Evolutionary conservation across 768 basidiomycete genomes (phyloP).

Genomic region (Chalciporus chontae): DNA sequence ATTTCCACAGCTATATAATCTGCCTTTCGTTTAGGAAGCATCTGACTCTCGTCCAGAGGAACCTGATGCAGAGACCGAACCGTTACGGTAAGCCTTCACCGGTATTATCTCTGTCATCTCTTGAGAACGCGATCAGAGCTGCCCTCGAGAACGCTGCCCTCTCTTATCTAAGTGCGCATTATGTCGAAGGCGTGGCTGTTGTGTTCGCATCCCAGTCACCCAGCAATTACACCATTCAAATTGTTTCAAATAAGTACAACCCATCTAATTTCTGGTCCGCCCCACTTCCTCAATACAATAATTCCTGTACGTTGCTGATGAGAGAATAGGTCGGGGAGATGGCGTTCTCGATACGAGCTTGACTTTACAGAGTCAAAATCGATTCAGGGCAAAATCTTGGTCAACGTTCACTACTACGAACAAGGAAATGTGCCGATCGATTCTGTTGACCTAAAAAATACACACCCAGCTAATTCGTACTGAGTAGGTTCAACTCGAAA

Average conservation of each 20-base stretch:
- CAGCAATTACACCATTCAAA: conserved; percentile 61
- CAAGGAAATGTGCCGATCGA: conserved; percentile 76
- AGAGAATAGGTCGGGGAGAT: conserved; percentile 79
- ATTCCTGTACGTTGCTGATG: neutral
- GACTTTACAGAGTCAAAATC: conserved; percentile 54
- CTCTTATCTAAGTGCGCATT: conserved; percentile 78
- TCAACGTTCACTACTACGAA: conserved; percentile 96
- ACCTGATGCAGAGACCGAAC: conserved; percentile 61
- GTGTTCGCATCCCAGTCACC: conserved; percentile 57
- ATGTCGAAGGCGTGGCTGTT: conserved; percentile 70
- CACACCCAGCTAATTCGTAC: neutral
- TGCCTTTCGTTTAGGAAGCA: conserved; percentile 54
- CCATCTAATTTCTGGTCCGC: conserved; percentile 85
- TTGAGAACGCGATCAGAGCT: conserved; percentile 38
- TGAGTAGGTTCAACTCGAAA: conserved; percentile 82
- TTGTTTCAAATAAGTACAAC: conserved; percentile 97
- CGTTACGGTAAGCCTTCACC: conserved; percentile 58
- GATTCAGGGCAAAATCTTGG: conserved; percentile 69
- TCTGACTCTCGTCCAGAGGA: conserved; percentile 67
- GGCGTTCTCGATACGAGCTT: conserved; percentile 84
- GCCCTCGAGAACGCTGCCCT: conserved; percentile 68
- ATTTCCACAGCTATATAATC: conserved; percentile 4
- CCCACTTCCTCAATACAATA: neutral
- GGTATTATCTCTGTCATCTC: neutral
- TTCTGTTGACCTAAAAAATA: neutral